These are phyloP conservation scores for Candida arabinofermentans DNA, from an alignment of 805 yeast species.

Conservation along the genomic window DNA sequence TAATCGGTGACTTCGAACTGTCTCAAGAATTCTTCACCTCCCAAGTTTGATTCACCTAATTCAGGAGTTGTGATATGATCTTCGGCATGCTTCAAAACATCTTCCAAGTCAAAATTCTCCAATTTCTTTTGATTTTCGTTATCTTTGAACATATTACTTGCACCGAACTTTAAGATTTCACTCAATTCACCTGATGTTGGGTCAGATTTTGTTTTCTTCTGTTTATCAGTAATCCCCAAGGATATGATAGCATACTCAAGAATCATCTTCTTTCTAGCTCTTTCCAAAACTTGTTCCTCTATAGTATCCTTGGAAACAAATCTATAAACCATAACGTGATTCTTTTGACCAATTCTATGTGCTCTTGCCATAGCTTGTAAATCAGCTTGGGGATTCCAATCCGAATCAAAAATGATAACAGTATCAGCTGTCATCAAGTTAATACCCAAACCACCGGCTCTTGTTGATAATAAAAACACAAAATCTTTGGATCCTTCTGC, in stretches of 20 bases:
- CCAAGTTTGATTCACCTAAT: constrained; percentile 93
- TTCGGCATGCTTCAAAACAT: constrained; percentile 93
- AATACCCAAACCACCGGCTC: constrained; percentile 99
- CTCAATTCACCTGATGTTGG: constrained; percentile 83
- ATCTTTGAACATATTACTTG: constrained; percentile 97
- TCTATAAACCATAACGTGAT: constrained; percentile 95
- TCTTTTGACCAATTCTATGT: constrained; percentile 98
- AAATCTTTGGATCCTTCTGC: constrained; percentile 91
- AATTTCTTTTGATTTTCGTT: constrained; percentile 88
- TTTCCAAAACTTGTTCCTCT: constrained; percentile 94
- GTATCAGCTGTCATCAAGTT: constrained; percentile 99
- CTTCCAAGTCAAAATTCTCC: constrained; percentile 93
- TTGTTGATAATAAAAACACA: constrained; percentile 82
- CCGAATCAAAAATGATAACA: constrained; percentile 95
- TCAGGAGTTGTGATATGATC: constrained; percentile 97
- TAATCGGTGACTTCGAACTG: constrained; percentile 98
- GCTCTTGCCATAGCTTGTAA: constrained; percentile 99
- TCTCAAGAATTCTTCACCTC: constrained; percentile 95
- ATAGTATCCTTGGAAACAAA: constrained; percentile 98
- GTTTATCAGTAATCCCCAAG: constrained; percentile 83
- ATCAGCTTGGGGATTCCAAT: constrained; percentile 99
- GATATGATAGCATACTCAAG: constrained; percentile 96
- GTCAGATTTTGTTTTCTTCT: constrained; percentile 54
- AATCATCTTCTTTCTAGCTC: constrained; percentile 98
- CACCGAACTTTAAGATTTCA: constrained; percentile 95